Evolutionary conservation across 352 stramenopile genomes (phyloP).

Genomic region (Phytophthora citricola): DNA sequence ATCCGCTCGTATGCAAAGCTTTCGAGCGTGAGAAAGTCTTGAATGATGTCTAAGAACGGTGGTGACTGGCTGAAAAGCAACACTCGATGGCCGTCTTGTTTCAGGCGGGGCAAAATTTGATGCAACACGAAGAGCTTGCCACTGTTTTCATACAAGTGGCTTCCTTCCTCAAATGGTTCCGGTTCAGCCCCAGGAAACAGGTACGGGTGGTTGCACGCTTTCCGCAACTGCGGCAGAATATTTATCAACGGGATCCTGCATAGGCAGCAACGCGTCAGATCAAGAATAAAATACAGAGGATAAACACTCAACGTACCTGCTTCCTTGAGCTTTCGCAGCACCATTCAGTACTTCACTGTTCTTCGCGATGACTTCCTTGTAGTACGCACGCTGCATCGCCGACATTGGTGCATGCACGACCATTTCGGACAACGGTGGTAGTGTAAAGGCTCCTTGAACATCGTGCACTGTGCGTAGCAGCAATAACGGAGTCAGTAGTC

Average conservation of each 20-base stretch:
- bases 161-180: conserved; percentile 77
- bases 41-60: conserved; percentile 79
- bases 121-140: conserved; percentile 89
- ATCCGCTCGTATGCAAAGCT: conserved; percentile 82
- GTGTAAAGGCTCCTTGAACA: conserved; percentile 69
- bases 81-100: conserved; percentile 84
- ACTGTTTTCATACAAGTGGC: conserved; percentile 78
- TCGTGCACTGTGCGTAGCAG: conserved; percentile 74
- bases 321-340: conserved; percentile 35
- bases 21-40: conserved; percentile 81
- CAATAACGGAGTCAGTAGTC: conserved; percentile 64
- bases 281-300: neutral
- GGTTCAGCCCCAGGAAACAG: conserved; percentile 89
- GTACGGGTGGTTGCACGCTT: conserved; percentile 91
- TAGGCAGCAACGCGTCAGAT: conserved; percentile 14
- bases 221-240: conserved; percentile 95
- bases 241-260: conserved; percentile 93
- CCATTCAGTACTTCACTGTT: conserved; percentile 67
- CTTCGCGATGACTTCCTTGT: conserved; percentile 80
- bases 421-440: conserved; percentile 79
- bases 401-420: conserved; percentile 81
- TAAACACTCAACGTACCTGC: conserved; percentile 18
- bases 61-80: conserved; percentile 85
- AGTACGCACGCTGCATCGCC: conserved; percentile 82
- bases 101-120: conserved; percentile 80